Conservation (phyloP, 495 filamentous ascomycete genomes). For the Penicillium coprophilum region DNA sequence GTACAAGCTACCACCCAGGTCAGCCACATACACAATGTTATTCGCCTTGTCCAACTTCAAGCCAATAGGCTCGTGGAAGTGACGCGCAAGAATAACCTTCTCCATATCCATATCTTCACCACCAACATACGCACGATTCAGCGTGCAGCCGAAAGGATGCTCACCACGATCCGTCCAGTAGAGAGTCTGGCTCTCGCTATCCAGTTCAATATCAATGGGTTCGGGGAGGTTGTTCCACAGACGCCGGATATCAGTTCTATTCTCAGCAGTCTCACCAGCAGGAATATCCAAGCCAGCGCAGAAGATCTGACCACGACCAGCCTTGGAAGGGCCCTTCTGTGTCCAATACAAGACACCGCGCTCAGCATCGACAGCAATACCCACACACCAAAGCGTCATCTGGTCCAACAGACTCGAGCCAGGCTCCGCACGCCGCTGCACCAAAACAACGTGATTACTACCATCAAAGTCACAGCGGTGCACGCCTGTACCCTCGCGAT, state of each 20-base stretch:
- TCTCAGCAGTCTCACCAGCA: slow-evolving; percentile 25
- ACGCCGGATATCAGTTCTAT: slow-evolving; percentile 42
- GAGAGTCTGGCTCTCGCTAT: slow-evolving; percentile 35
- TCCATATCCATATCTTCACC: slow-evolving; percentile 20
- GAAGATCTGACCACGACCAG: slow-evolving; percentile 46
- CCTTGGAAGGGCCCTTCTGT: slow-evolving; percentile 55
- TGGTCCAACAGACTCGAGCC: slow-evolving; percentile 22
- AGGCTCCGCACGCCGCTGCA: slow-evolving; percentile 30
- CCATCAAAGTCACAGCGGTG: slow-evolving; percentile 49
- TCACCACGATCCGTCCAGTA: slow-evolving; percentile 61
- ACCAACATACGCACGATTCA: slow-evolving; percentile 28
- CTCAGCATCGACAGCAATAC: slow-evolving; percentile 42
- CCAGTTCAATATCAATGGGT: slow-evolving; percentile 55
- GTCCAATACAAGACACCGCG: slow-evolving; percentile 55
- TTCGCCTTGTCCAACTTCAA: slow-evolving; percentile 40
- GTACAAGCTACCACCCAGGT: slow-evolving; percentile 48
- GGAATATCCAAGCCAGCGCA: slow-evolving; percentile 42
- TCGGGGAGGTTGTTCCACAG: slow-evolving; percentile 49
- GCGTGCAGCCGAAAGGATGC: slow-evolving; percentile 30
- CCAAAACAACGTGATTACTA: slow-evolving; percentile 39
- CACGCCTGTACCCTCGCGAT: slow-evolving; percentile 55
- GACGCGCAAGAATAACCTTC: slow-evolving; percentile 37
- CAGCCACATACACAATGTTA: slow-evolving; percentile 44
- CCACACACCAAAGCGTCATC: slow-evolving; percentile 52
- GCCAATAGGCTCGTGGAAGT: slow-evolving; percentile 46